Percentiles rank a stretch among this genome's conserved stretches.
Evolutionary conservation across 139 green algal species (phyloP).

Genomic region (Edaphochlamys debaryana): DNA sequence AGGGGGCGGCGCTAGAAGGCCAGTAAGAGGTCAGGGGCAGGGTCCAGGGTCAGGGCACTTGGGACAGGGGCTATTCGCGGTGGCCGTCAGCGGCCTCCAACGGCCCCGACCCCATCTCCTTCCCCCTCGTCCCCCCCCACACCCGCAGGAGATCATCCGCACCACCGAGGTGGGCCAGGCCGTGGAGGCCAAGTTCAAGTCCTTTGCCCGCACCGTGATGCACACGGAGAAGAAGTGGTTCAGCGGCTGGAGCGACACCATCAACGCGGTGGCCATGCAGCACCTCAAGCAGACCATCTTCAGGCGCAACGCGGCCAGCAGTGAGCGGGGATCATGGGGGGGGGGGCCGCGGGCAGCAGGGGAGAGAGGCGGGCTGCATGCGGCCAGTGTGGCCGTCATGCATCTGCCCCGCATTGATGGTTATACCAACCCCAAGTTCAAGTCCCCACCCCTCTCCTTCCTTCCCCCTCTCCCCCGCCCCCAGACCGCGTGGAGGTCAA

Average conservation of each 20-base stretch:
- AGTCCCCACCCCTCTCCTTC: too few species aligned
- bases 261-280: constrained; percentile 71
- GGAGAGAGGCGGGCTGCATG: too few species aligned
- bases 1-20: too few species aligned
- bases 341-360: not conserved
- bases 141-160: constrained; percentile 41
- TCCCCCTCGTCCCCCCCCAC: too few species aligned
- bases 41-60: too few species aligned
- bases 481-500: constrained; percentile 75
- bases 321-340: constrained; percentile 28
- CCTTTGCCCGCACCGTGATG: constrained; percentile 81
- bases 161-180: constrained; percentile 54
- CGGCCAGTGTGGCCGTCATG: too few species aligned
- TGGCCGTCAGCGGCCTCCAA: too few species aligned
- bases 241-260: constrained; percentile 74
- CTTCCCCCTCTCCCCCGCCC: not conserved
- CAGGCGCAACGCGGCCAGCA: constrained; percentile 51
- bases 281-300: constrained; percentile 87
- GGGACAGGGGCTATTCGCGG: too few species aligned
- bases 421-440: too few species aligned
- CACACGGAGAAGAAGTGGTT: constrained; percentile 89
- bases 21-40: too few species aligned
- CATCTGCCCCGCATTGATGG: too few species aligned
- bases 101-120: too few species aligned
- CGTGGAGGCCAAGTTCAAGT: constrained; percentile 66